Evolutionary conservation across 2,329 filamentous ascomycete genomes (phyloP), one percentile per base, ranked within the genome.

Genomic region (Epicoccum nigrum): DNA sequence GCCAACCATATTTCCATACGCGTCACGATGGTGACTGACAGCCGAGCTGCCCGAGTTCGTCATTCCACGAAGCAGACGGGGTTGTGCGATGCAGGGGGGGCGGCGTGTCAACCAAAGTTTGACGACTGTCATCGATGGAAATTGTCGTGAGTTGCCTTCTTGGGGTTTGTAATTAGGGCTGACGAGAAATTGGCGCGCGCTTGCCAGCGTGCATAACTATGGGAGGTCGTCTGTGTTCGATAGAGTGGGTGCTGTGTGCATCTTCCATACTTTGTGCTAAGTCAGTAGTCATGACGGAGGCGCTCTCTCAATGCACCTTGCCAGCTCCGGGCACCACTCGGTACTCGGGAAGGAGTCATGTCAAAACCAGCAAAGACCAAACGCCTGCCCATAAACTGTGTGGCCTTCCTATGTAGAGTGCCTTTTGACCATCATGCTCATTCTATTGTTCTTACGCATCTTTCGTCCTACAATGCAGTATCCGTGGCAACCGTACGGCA

Each of bases 151-250:
- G 21, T 48, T 48, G 16, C 45, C 45, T 19, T 13, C 35, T 11
- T 23, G n/a, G 30, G 45, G 32, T 12, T 5, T 21, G n/a, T 13
- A 9, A 39, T 8, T 13, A 7, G 33, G n/a, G 25, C 13, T 38
- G 19, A 25, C n/a, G 25, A 38, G 13, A 33, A 33, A 16, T 31
- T 17, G 19, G 45, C 33, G 25, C 27, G 38, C 31, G 17, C 25
- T 23, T 23, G 32, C 17, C 37, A 25, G 46, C 25, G 15, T 43
- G 19, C 32, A 15, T n/a, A 49, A 49, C 46, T 39, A 19, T 43
- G 46, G 46, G 15, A 31, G 17, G 23, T 13, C 21, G 19, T 12
- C 33, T 38, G 43, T 21, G 19, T 20, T 45, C 33, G 33, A 38
- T 7, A 13, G 33, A 31, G 13, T 13, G 17, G 21, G 13, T 1